Conservation (phyloP, 257 asterid species). For the Jasminum sambac region DNA sequence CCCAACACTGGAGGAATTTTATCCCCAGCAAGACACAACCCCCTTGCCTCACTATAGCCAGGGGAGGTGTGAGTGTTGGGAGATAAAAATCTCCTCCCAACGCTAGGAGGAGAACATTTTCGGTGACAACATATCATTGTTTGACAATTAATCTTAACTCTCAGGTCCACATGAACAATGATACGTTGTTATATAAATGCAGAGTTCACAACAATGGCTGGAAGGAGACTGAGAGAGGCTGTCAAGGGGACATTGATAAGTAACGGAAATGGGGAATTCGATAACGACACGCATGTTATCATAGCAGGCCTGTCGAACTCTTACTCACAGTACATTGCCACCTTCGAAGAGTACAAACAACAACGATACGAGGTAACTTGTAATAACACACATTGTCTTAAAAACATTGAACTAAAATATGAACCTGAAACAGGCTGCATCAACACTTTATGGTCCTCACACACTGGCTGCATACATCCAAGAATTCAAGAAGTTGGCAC, state of each 20-base stretch:
- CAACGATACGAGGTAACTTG: slow-evolving; percentile 59
- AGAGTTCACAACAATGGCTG: slow-evolving; percentile 76
- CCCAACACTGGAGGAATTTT: no score
- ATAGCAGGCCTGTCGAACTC: slow-evolving; percentile 67
- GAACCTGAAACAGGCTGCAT: slow-evolving; percentile 45
- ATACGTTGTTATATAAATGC: not conserved
- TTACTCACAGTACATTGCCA: slow-evolving; percentile 54
- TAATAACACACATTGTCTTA: no score
- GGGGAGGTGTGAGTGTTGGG: no score
- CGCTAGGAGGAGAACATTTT: no score
- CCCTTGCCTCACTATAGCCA: no score
- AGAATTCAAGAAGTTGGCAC: slow-evolving; percentile 62
- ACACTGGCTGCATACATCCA: slow-evolving; percentile 64
- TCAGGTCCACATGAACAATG: not conserved
- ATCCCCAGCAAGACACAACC: no score
- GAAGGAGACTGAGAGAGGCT: slow-evolving; percentile 57
- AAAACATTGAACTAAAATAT: not conserved
- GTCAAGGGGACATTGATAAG: slow-evolving; percentile 51
- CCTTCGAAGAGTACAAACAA: slow-evolving; percentile 59
- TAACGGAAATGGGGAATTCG: slow-evolving; percentile 45
- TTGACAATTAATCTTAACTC: no score
- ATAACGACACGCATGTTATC: slow-evolving; percentile 34
- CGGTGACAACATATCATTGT: no score
- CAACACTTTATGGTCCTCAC: slow-evolving; percentile 67
- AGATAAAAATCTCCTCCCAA: no score